A percentile compares a stretch with the other conserved stretches of the same genome.
phyloP scores from a whole-genome alignment of 495 filamentous ascomycete genomes.

The Lasiosphaeria miniovina region DNA sequence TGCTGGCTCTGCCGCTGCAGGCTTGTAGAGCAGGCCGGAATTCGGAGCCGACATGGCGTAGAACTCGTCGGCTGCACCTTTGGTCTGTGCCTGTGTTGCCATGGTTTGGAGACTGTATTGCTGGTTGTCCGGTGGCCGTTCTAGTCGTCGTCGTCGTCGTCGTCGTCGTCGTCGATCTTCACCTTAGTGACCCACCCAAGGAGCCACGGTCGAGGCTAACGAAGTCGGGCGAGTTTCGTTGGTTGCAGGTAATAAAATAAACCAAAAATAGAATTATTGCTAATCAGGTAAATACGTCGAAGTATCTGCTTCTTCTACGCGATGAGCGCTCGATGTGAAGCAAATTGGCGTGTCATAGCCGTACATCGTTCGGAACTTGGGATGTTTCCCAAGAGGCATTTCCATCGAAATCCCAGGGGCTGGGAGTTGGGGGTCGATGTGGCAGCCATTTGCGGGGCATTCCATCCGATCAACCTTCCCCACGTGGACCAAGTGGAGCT shows the following conservation, averaged over 20 bases:
- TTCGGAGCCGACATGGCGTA: background rate
- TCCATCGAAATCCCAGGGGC: background rate
- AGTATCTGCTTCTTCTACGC: background rate
- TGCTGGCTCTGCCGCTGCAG: background rate
- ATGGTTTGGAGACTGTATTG: background rate
- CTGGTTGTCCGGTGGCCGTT: no score
- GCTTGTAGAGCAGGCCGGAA: slow-evolving; percentile 5
- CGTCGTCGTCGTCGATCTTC: no score
- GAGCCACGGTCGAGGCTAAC: no score
- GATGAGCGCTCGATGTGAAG: background rate
- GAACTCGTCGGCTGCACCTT: background rate
- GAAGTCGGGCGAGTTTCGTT: no score
- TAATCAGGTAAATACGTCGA: no score
- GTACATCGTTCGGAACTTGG: background rate
- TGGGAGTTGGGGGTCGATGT: slow-evolving; percentile 13
- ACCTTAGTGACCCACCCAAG: no score
- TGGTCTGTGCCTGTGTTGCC: background rate
- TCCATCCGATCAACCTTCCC: background rate
- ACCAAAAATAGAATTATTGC: no score
- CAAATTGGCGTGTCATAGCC: background rate
- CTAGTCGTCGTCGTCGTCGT: no score
- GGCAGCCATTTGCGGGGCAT: slow-evolving; percentile 17
- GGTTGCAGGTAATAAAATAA: no score
- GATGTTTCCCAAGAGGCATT: slow-evolving; percentile 1
- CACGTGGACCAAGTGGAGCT: background rate